Evolutionary conservation across 1,139 yeast genomes (phyloP), one percentile per base, ranked within the genome.

Genomic region (Candida glucosophila): DNA sequence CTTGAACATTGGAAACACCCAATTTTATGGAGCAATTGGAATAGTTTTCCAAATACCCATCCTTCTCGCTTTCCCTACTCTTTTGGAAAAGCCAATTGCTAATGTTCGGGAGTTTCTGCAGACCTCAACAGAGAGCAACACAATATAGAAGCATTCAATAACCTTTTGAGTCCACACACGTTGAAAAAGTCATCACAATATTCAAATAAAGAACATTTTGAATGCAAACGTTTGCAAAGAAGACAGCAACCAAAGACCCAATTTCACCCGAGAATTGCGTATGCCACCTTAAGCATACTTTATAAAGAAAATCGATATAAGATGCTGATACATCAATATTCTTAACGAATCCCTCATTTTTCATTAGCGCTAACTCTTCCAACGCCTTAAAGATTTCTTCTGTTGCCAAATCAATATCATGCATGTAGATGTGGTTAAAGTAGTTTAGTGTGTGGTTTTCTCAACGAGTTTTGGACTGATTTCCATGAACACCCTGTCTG

Each of bases 301-400:
- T 44, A 36, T 67, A 65, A 25, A 88, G 55, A 31, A 71, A 77
- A 12, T 73, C 73, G 13, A 88, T 75, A 0, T 96, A 96, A 45
- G 85, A 86, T 1, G 96, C 97, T 6, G 93, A 76, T 23, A 86
- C 55, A 5, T 97, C 97, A 31, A 86, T 67, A 39, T 76, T 61
- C 23, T 54, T 58, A 23, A 85, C 64, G 5, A 67, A 22, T 1
- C 95, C 95, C 40, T 75, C 74, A 4, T 58, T 41, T 47, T 83
- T 80, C 40, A 88, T 55, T 24, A 42, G 40, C 39, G 58, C 65
- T 38, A 85, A 62, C 39, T 74, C 79, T 19, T 47, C 51, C 29
- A 86, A 55, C 0, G 95, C 96, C 14, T 52, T 78, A 15, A 72
- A 42, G 5, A 78, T 70, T 14, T 67, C 66, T 1, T 67, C 67